Base-by-base conservation (phyloP, 2,329 filamentous ascomycete species). In the Phaeosphaeriaceae sp. region DNA sequence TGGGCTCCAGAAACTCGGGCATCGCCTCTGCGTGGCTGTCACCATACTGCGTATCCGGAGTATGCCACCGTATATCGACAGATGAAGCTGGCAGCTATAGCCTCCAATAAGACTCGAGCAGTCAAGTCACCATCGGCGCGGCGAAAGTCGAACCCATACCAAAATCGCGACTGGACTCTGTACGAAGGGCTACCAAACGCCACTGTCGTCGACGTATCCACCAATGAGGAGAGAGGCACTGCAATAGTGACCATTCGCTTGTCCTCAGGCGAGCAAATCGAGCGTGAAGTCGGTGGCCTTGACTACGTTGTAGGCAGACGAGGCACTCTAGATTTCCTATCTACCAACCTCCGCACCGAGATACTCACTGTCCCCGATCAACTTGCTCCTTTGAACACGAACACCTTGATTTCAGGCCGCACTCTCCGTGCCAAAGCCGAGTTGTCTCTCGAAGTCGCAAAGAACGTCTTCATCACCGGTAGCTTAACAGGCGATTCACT, bases 401-500 rank as follows among this genome's bases (percentile, higher is more conserved):
- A 54, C 1, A 22, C 60, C 17, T 73, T 79, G 44, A 80, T 88
- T 36, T 85, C 84, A 1, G 82, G 80, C 2, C 81, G 83, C 56
- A 86, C 83, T 0, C 75, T 88, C 25, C 81, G 86, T 22, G 68
- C 76, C n/a, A 83, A 83, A 70, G 82, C 82, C 0, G 79, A 84
- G 51, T 72, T 78, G 7, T 80, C 83, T 47, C 73, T 87, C 17
- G 83, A 88, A 69, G 76, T 88, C 27, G 81, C 84, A 0, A 78
- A 73, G 0, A 74, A 81, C 45, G 78, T 88, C 27, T 87, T 86
- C 68, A 81, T 85, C 45, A 83, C 84, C 40, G 86, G 86, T 11
- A 87, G 85, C 61, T 66, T 88, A 50, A 86, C 85, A 0, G 86
- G 86, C 3, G 86, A 88, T 68, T 86, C 85, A 2, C 76, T 88